Evolutionary conservation across 2,329 filamentous ascomycete species (phyloP).

Genomic region (Aspergillus tamarii): DNA sequence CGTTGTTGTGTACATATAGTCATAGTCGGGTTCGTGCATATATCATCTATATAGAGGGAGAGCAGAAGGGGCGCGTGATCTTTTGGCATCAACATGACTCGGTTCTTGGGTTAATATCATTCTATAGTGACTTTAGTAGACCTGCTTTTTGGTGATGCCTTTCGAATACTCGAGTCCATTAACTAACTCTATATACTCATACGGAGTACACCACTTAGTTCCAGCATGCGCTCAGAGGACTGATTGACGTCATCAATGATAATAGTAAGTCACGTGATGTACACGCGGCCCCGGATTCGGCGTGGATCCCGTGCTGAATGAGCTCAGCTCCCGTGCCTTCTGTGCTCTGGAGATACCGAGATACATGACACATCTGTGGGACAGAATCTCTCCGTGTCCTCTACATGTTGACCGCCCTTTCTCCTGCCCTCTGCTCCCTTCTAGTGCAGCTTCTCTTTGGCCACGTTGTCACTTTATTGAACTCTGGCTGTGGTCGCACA

Average conservation of each 20-base stretch:
- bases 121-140: not conserved
- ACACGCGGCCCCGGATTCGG: constrained; percentile 19
- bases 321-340: constrained; percentile 8
- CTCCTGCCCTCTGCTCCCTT: not conserved
- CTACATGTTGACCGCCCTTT: constrained; percentile 1
- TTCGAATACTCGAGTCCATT: not conserved
- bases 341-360: not conserved
- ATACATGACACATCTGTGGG: constrained; percentile 7
- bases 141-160: not conserved
- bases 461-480: not conserved
- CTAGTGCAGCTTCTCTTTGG: not conserved
- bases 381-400: not conserved
- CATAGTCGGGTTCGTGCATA: not conserved
- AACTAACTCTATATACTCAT: no score
- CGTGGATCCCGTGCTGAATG: constrained; percentile 12
- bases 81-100: not conserved
- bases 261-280: constrained; percentile 13
- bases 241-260: constrained; percentile 15
- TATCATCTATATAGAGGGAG: not conserved
- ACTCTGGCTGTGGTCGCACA: not conserved
- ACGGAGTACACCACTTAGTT: not conserved
- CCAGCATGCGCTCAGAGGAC: not conserved
- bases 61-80: not conserved
- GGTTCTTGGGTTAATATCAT: not conserved
- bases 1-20: not conserved